These are phyloP conservation scores for Pholiota adiposa DNA, from an alignment of 1,284 basidiomycete genomes.

Conservation along the genomic window DNA sequence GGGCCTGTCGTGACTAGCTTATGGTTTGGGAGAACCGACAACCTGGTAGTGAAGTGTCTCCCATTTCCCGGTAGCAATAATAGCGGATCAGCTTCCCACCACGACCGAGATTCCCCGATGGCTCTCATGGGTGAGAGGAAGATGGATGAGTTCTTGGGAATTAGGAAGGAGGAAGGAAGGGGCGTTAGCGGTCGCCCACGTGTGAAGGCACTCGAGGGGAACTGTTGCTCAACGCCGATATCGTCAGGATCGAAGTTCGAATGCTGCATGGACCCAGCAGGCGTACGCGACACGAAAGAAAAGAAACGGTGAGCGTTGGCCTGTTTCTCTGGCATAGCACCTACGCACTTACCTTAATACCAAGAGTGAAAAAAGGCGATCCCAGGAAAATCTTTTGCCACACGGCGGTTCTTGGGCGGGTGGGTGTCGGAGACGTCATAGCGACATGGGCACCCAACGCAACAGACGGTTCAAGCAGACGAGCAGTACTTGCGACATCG, in stretches of 20 bases:
- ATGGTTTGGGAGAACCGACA: slow-evolving; percentile 31
- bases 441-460: neutral
- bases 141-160: neutral
- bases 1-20: slow-evolving; percentile 27
- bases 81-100: neutral
- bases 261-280: neutral
- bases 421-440: neutral
- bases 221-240: neutral
- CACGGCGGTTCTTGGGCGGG: slow-evolving; percentile 3
- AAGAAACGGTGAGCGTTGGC: neutral
- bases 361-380: neutral
- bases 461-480: neutral
- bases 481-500: neutral
- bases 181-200: neutral
- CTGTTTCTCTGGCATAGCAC: no score
- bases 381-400: neutral
- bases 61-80: neutral
- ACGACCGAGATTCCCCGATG: neutral
- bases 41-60: slow-evolving; percentile 7
- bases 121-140: neutral
- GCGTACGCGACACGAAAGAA: neutral
- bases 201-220: neutral
- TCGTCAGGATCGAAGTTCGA: neutral
- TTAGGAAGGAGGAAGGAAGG: neutral
- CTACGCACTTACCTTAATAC: neutral